Evolutionary conservation across 192 early-diverging fungal genomes (phyloP).

Genomic region (Piromyces sp.): DNA sequence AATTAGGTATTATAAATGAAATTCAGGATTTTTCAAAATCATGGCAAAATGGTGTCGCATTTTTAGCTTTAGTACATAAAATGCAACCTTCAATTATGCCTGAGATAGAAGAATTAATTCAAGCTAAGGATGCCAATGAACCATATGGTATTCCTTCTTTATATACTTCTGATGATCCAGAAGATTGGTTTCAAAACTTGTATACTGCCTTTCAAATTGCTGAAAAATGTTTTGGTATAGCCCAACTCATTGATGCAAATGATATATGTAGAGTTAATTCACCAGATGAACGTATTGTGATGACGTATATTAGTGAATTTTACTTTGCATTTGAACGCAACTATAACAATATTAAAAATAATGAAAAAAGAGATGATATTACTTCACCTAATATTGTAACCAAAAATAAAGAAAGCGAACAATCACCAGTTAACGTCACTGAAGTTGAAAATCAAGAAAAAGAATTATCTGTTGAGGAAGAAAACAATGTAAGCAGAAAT

Average conservation of each 20-base stretch:
- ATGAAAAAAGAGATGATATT: neutral
- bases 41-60: constrained; percentile 12
- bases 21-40: constrained; percentile 7
- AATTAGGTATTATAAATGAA: constrained; percentile 5
- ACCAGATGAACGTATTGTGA: constrained; percentile 12
- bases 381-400: neutral
- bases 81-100: constrained; percentile 4
- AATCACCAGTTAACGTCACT: no score
- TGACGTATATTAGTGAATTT: constrained; percentile 10
- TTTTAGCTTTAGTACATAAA: constrained; percentile 8
- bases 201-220: constrained; percentile 8
- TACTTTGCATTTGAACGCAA: neutral
- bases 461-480: neutral
- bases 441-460: neutral
- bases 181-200: constrained; percentile 7
- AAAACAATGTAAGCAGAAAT: neutral
- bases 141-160: neutral
- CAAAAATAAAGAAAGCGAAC: neutral
- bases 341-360: neutral
- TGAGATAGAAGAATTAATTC: constrained; percentile 1
- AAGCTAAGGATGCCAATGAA: neutral
- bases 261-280: constrained; percentile 6
- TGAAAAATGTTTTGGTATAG: constrained; percentile 7
- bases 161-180: constrained; percentile 1
- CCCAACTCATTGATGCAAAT: constrained; percentile 9